A percentile compares a stretch with the other conserved stretches of the same genome.
Conservation (phyloP, 2,329 filamentous ascomycete genomes). For the Aureobasidium sp. region DNA sequence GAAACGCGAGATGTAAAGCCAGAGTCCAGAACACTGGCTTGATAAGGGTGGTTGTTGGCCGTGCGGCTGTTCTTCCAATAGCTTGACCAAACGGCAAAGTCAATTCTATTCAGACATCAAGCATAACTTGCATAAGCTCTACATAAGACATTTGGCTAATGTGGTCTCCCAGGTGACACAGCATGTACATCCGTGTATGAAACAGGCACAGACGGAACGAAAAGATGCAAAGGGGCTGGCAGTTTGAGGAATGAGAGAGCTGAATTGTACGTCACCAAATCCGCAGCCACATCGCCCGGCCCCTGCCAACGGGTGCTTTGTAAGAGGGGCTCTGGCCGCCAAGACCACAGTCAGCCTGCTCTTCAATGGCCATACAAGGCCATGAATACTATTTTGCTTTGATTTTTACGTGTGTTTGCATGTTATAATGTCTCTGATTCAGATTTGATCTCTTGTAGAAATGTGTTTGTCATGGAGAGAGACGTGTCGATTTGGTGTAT, state of each 20-base stretch:
- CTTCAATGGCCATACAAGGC: background rate
- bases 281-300: background rate
- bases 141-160: background rate
- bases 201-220: background rate
- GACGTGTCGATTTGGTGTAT: background rate
- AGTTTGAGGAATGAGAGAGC: background rate
- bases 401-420: background rate
- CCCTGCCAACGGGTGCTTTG: background rate
- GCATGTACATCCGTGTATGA: too few species aligned
- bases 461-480: background rate
- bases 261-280: background rate
- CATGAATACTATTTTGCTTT: background rate
- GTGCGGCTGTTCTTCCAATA: background rate
- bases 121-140: background rate
- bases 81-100: slow-evolving; percentile 3
- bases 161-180: background rate
- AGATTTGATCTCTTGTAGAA: background rate
- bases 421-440: background rate
- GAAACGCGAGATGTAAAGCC: background rate
- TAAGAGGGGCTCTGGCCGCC: background rate
- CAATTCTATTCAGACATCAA: background rate
- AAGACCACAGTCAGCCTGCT: background rate
- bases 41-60: background rate
- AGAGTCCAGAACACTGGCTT: background rate
- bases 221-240: background rate